Conservation (phyloP, 805 yeast species). For the Candida methanosorbosa region DNA sequence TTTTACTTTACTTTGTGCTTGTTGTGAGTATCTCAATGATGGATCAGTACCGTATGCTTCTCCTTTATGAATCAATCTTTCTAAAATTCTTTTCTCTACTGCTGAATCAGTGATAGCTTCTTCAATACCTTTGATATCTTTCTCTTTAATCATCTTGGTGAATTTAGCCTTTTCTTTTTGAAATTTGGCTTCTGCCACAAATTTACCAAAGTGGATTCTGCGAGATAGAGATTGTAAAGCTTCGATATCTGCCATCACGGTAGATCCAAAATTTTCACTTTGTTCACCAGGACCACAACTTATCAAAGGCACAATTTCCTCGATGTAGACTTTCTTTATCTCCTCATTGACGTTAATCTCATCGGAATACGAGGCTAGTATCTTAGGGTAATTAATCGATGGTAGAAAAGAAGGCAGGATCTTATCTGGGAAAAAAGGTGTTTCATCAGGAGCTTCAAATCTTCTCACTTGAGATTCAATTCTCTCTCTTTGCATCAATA, state of each 20-base stretch:
- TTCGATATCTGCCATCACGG: constrained; percentile 78
- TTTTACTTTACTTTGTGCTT: constrained; percentile 62
- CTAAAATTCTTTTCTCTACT: constrained; percentile 78
- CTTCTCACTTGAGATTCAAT: constrained; percentile 76
- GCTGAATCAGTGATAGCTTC: constrained; percentile 77
- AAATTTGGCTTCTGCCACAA: constrained; percentile 95
- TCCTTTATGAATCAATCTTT: constrained; percentile 73
- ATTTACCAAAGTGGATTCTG: constrained; percentile 93
- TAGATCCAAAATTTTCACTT: constrained; percentile 79
- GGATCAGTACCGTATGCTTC: constrained; percentile 87
- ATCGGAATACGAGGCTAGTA: constrained; percentile 65
- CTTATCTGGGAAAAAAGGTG: constrained; percentile 73
- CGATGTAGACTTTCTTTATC: constrained; percentile 60
- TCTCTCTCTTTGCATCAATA: constrained; percentile 65
- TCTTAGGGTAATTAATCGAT: constrained; percentile 64
- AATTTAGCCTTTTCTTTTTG: constrained; percentile 56
- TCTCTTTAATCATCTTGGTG: constrained; percentile 52
- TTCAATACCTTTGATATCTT: constrained; percentile 66
- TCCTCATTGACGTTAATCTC: constrained; percentile 69
- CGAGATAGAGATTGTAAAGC: constrained; percentile 82
- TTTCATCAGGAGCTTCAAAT: constrained; percentile 91
- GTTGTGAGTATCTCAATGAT: constrained; percentile 59
- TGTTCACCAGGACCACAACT: constrained; percentile 66
- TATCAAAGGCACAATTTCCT: constrained; percentile 67
- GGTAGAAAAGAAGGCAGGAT: constrained; percentile 69